Evolutionary conservation across 768 basidiomycete genomes (phyloP).

Genomic region (Xerocomellus intermedius): DNA sequence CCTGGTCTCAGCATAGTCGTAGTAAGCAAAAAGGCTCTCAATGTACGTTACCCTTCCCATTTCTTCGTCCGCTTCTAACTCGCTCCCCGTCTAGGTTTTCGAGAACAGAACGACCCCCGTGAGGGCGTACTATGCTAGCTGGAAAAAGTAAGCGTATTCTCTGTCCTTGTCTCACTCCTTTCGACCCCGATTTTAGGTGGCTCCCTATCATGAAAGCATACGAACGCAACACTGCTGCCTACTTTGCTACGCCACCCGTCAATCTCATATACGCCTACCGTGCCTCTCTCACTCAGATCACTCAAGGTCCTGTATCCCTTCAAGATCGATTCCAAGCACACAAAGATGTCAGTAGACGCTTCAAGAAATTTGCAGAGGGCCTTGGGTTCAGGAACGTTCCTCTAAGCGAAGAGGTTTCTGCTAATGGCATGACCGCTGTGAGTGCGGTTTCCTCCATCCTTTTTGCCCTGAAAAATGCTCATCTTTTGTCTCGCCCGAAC

Average conservation of each 20-base stretch:
- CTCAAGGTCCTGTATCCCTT: constrained; percentile 58
- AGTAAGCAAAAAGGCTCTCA: constrained; percentile 76
- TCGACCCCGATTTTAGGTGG: constrained; percentile 51
- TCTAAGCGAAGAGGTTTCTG: constrained; percentile 55
- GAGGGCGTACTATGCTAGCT: constrained; percentile 82
- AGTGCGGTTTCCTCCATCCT: constrained; percentile 12
- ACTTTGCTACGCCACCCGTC: constrained; percentile 95
- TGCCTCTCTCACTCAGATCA: constrained; percentile 75
- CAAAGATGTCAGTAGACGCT: constrained; percentile 57
- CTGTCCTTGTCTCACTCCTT: neutral
- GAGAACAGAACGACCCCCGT: constrained; percentile 45
- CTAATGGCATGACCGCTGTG: constrained; percentile 96
- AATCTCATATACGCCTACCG: constrained; percentile 93
- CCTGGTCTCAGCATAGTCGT: constrained; percentile 89
- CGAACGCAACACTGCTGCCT: constrained; percentile 74
- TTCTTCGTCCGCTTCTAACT: neutral
- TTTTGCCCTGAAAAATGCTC: neutral
- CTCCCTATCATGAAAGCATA: constrained; percentile 94
- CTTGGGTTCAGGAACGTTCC: constrained; percentile 80
- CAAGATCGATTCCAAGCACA: constrained; percentile 79
- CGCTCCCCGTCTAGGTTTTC: neutral
- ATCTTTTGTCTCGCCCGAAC: neutral
- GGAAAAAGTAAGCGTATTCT: constrained; percentile 62
- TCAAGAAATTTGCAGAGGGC: constrained; percentile 63
- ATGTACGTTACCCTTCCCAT: constrained; percentile 35